phyloP scores from a whole-genome alignment of 169 alveolate genomes.

The Amoebophrya sp. region DNA sequence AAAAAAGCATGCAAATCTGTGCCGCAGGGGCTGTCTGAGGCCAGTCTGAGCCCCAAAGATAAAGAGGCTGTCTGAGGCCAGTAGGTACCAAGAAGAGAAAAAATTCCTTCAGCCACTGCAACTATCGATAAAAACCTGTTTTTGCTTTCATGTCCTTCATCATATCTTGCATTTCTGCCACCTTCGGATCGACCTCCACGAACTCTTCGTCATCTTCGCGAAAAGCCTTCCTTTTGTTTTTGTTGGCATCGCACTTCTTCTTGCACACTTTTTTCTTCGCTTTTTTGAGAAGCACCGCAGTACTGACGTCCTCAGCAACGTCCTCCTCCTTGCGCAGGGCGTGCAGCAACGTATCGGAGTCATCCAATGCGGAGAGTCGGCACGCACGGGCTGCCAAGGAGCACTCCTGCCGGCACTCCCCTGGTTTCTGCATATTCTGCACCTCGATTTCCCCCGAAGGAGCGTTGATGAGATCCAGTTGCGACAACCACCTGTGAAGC shows the following conservation, averaged over 20 bases:
- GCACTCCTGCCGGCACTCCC: background rate
- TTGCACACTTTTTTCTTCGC: background rate
- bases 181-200: background rate
- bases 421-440: background rate
- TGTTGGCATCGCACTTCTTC: background rate
- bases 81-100: too few species aligned
- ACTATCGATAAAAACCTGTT: too few species aligned
- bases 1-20: too few species aligned
- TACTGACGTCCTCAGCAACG: too few species aligned
- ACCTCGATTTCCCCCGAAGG: background rate
- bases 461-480: background rate
- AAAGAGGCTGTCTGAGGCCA: too few species aligned
- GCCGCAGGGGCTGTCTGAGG: too few species aligned
- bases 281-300: background rate
- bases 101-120: too few species aligned
- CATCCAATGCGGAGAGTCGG: background rate
- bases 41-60: too few species aligned
- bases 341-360: too few species aligned
- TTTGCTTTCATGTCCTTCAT: conserved; percentile 5
- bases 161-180: background rate
- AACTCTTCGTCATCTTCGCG: background rate
- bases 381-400: background rate
- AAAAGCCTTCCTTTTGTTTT: background rate
- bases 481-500: background rate
- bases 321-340: too few species aligned